These are phyloP conservation scores for Aegle marmelos DNA, from an alignment of 345 rosid species.

Conservation along the genomic window DNA sequence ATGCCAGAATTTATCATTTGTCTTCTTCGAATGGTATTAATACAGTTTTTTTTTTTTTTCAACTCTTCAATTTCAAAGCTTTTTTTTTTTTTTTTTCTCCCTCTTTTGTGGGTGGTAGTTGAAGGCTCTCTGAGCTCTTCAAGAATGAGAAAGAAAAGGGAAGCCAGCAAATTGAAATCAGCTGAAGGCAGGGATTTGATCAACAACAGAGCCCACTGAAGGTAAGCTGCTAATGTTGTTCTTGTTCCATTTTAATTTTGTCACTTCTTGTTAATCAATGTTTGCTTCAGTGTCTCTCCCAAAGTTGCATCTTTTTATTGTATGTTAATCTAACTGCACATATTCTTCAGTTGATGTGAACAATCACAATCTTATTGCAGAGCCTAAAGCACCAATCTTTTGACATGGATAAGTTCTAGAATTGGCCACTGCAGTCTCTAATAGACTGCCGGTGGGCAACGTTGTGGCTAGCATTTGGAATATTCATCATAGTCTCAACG, in stretches of 20 bases:
- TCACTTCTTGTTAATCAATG: background rate
- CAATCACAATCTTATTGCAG: constrained; percentile 25
- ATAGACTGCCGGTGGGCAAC: background rate
- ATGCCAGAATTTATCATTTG: background rate
- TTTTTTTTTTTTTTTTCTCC: constrained; percentile 3
- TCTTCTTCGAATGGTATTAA: background rate
- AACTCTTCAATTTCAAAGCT: background rate
- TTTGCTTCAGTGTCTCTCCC: background rate
- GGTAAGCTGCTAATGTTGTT: constrained; percentile 25
- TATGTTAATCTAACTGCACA: background rate
- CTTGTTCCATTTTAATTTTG: background rate
- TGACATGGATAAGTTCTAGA: constrained; percentile 8
- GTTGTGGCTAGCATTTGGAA: background rate
- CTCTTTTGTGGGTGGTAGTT: constrained; percentile 50
- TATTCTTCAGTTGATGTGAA: background rate
- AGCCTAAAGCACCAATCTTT: constrained; percentile 20
- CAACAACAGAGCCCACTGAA: constrained; percentile 20
- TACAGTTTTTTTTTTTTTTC: constrained; percentile 3
- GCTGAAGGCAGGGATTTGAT: constrained; percentile 18
- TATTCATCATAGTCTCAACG: background rate
- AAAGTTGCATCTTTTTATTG: background rate
- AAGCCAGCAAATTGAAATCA: constrained; percentile 32
- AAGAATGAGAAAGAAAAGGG: constrained; percentile 41
- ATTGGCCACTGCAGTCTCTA: background rate
- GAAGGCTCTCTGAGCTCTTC: constrained; percentile 75